Evolutionary conservation across 306 rosid species (phyloP), one percentile per base, ranked within the genome.

Genomic region (Citrullus amarus): DNA sequence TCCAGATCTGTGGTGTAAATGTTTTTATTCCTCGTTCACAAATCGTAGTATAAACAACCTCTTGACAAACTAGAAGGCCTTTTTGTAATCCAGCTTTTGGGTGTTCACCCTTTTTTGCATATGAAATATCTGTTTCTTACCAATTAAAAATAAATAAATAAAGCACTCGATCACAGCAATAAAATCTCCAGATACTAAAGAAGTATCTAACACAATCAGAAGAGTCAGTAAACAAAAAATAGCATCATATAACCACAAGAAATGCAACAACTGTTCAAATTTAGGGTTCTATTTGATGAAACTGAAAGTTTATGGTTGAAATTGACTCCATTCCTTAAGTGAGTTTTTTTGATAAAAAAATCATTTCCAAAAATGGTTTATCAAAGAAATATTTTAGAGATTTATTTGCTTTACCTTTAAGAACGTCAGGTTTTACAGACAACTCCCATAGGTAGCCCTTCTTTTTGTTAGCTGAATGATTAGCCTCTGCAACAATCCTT

Each of bases 381-480:
- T 44, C 12, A 28, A 72, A 50, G 25, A 73, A 53, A 80, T 10
- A 60, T 44, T 9, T 34, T 32, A 43, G 7, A n/a, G n/a, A 39
- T 41, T 39, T n/a, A 41, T 20, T 68, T 68, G 71, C n/a, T 76
- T 73, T 80, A 92, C 98, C 97, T 73, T 89, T 30, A 76, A 92
- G 77, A 69, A 82, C 78, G 71, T 85, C 77, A 67, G 91, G 91
- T 80, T 84, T 89, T 79, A 91, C 20, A 9, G 99, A 92, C 63
- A 95, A 91, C 80, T 95, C 97, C 94, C 94, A 95, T 78, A 81
- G 88, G 76, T 74, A 82, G 56, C 82, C 84, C 78, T 81, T 92
- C 77, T 82, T 80, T 28, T 80, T 79, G 50, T 75, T 86, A 80
- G 81, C 83, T 66, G 79, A 79, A 78, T 83, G 88, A 79, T 84